Percentiles rank a stretch among this genome's conserved stretches.
Conservation (phyloP, 306 rosid genomes). For the Lathyrus aphaca region DNA sequence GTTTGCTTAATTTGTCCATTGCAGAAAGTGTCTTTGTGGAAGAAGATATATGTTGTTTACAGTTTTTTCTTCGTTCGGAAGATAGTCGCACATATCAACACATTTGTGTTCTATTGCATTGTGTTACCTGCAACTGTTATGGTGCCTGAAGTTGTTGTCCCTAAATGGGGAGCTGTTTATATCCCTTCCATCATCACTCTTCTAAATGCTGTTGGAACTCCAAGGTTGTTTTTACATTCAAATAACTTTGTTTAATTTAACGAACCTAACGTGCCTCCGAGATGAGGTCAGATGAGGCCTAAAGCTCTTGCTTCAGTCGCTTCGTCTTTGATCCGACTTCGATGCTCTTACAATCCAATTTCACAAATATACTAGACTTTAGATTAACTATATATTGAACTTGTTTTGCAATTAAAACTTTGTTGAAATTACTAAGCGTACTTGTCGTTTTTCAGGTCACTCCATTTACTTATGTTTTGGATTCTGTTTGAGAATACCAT, state of each 20-base stretch:
- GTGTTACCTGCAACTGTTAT: slow-evolving; percentile 81
- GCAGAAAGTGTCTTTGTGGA: slow-evolving; percentile 81
- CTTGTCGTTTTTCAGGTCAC: slow-evolving; percentile 58
- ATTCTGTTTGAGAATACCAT: slow-evolving; percentile 87
- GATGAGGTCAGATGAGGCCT: too few relatives aligned
- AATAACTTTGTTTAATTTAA: background rate
- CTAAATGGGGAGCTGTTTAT: slow-evolving; percentile 81
- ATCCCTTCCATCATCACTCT: slow-evolving; percentile 79
- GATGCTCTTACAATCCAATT: background rate
- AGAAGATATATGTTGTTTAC: slow-evolving; percentile 82
- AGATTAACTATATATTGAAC: background rate
- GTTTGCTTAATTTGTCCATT: slow-evolving; percentile 7
- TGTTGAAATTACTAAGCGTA: background rate
- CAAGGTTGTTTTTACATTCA: slow-evolving; percentile 52
- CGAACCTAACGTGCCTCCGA: background rate
- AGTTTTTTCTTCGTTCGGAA: slow-evolving; percentile 91
- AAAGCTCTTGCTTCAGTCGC: too few relatives aligned
- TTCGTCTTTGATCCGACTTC: too few relatives aligned
- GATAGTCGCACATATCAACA: slow-evolving; percentile 74
- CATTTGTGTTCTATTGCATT: slow-evolving; percentile 74
- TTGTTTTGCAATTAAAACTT: background rate
- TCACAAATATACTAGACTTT: background rate
- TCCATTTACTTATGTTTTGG: slow-evolving; percentile 77
- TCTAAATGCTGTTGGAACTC: slow-evolving; percentile 83
- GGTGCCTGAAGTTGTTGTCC: slow-evolving; percentile 84